Base-by-base conservation (phyloP, 805 yeast genomes). In the Pichia pseudocactophila region DNA sequence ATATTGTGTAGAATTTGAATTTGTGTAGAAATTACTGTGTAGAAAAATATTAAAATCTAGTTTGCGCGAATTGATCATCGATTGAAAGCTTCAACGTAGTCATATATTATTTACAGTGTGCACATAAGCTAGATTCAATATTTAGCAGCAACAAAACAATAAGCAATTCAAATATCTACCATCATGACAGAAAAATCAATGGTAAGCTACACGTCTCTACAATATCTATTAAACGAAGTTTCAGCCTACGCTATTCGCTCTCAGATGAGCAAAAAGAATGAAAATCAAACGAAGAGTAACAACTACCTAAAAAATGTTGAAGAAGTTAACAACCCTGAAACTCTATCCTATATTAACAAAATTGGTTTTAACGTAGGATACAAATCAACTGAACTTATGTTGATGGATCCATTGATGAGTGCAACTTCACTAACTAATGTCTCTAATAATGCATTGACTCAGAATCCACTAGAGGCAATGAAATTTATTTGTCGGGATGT, bases 401-500 rank as follows among this genome's bases (percentile, higher is more conserved):
- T 80, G 56, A 69, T 66, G 17, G 89, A 84, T 47, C 32, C 34
- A 10, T 13, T 26, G 8, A 16, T 20, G 20, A 12, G 31, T 31
- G 27, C 36, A 15, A 13, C 30, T 11, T 17, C 35, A 20, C 17
- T 43, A 22, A 16, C 30, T n/a, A 30, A 32, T 30, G 3, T 41
- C 3, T 41, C 44, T 10, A 41, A 34, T 11, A 30, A 34, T 20
- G 31, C 40, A 19, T 15, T 41, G 9, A 22, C 26, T 12, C 41
- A 36, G 4, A 36, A 35, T 18, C 70, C 83, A 11, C 62, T 90
- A 31, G 89, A 85, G 50, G 73, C 90, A 32, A 85, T 92, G 86
- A 90, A 90, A 62, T 88, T 86, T 58, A 75, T 92, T 5, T 89
- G 97, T 58, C 73, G 95, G 36, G 97, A 89, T 51, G 82, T 89